Conservation (phyloP, 2,329 filamentous ascomycete species). For the Claviceps monticola region DNA sequence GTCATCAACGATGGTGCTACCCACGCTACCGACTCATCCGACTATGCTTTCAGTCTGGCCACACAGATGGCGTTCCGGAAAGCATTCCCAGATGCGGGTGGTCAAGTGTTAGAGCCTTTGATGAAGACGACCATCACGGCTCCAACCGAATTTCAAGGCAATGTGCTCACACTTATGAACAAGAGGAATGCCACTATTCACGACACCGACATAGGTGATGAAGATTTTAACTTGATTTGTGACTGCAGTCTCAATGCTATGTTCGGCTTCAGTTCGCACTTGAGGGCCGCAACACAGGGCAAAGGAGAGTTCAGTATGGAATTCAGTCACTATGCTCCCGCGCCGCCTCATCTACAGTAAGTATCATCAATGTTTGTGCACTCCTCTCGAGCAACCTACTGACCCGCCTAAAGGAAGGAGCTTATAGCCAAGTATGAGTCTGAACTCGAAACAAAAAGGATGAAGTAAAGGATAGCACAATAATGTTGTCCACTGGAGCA, state of each 20-base stretch:
- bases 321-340: conserved; percentile 87
- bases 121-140: conserved; percentile 98
- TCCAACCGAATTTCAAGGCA: conserved; percentile 94
- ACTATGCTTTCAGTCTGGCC: conserved; percentile 89
- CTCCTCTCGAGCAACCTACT: not conserved
- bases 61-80: conserved; percentile 96
- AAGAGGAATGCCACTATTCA: conserved; percentile 92
- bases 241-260: conserved; percentile 93
- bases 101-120: conserved; percentile 80
- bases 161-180: conserved; percentile 87
- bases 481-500: not conserved
- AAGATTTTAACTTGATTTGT: conserved; percentile 85
- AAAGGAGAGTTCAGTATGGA: conserved; percentile 99
- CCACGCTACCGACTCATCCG: conserved; percentile 93
- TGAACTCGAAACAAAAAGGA: conserved; percentile 42
- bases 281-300: conserved; percentile 87
- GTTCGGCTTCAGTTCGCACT: conserved; percentile 90
- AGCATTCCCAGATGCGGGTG: conserved; percentile 68
- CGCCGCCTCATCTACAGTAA: conserved; percentile 79
- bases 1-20: conserved; percentile 92
- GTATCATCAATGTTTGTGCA: conserved; percentile 20
- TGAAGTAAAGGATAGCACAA: conserved; percentile 24
- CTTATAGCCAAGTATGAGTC: conserved; percentile 44
- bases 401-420: conserved; percentile 34
- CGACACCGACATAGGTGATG: conserved; percentile 84